Evolutionary conservation across 352 stramenopile genomes (phyloP).

Genomic region (Globisporangium sylvaticum): DNA sequence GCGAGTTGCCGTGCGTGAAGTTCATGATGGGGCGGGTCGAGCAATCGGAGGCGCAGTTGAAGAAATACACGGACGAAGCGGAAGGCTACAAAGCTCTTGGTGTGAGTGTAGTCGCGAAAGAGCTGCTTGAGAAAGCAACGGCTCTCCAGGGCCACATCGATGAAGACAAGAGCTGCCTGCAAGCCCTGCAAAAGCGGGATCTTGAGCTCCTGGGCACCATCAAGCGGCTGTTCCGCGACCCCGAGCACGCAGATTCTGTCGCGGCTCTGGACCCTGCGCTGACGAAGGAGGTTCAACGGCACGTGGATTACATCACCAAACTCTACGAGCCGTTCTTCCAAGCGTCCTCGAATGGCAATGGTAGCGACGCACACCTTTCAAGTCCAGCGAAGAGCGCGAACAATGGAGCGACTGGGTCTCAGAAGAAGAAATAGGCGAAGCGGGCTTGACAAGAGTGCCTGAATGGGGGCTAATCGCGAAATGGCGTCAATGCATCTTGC

Average conservation of each 20-base stretch:
- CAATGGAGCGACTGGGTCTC: conserved; percentile 6
- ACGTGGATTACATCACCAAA: conserved; percentile 61
- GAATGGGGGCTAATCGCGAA: not conserved
- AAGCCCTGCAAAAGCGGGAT: conserved; percentile 44
- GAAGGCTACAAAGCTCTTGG: conserved; percentile 50
- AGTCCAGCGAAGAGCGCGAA: conserved; percentile 6
- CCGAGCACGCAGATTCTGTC: conserved; percentile 23
- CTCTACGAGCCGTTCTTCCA: conserved; percentile 27
- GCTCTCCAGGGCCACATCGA: conserved; percentile 34
- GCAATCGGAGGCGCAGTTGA: conserved; percentile 37
- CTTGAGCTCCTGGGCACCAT: conserved; percentile 39
- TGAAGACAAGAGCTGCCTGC: conserved; percentile 48
- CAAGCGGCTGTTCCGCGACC: conserved; percentile 20
- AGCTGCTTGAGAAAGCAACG: conserved; percentile 43
- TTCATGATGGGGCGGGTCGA: conserved; percentile 71
- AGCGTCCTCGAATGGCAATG: conserved; percentile 5
- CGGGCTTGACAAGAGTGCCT: not conserved
- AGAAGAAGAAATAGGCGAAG: conserved; percentile 23
- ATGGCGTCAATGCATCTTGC: not conserved
- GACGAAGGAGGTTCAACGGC: conserved; percentile 50
- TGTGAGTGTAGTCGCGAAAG: conserved; percentile 43
- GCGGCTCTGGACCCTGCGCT: conserved; percentile 33
- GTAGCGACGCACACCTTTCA: not conserved
- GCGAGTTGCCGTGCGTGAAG: conserved; percentile 71
- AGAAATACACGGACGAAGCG: conserved; percentile 37